Base-by-base conservation (phyloP, 345 rosid genomes). In the Rhizophora apiculata region DNA sequence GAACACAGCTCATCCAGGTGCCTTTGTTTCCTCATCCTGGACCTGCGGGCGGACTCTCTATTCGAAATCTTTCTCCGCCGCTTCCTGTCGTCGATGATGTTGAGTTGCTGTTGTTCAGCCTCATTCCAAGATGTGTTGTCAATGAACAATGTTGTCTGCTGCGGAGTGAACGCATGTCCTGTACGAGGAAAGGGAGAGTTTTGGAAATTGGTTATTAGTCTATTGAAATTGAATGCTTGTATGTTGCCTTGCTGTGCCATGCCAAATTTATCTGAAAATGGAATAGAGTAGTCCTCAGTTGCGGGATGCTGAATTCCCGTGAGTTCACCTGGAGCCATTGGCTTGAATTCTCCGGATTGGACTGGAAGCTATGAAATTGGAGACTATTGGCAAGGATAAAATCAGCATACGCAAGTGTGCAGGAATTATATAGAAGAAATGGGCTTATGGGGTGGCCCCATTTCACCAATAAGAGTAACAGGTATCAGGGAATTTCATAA, bases 1-100 rank as follows among this genome's bases (percentile, higher is more conserved):
- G 97, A 82, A 91, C 91, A 88, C 31, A 94, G 89, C 76, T 94
- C 99, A 78, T 94, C 97, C 31, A 94, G 88, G 84, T 94, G 97
- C 80, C 80, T 89, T 80, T 91, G 99, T 64, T 94, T 94, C 76
- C 99, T 78, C 97, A 91, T 91, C 85, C 99, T 73, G 15, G 99
- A 94, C 82, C 99, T 81, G 1, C 99, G 84, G 21, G 99, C 99
- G 5, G 99, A 94, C 76, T 94, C 98, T 74, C 99, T 81, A 71
- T 94, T 94, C 6, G 99, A 94, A 58, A 94, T 87, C 99, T 91
- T 94, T 75, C 97, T 84, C 62, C 97, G 79, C 75, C 86, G 89
- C 82, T 84, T 92, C 93, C 99, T 87, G 75, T 95, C 97, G 27
- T 95, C 91, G 30, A 89, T 85, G 76, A 82, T 67, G 31, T 78